Evolutionary conservation across 2,329 filamentous ascomycete genomes (phyloP).

Genomic region (Phaeophleospora eucalypticola): DNA sequence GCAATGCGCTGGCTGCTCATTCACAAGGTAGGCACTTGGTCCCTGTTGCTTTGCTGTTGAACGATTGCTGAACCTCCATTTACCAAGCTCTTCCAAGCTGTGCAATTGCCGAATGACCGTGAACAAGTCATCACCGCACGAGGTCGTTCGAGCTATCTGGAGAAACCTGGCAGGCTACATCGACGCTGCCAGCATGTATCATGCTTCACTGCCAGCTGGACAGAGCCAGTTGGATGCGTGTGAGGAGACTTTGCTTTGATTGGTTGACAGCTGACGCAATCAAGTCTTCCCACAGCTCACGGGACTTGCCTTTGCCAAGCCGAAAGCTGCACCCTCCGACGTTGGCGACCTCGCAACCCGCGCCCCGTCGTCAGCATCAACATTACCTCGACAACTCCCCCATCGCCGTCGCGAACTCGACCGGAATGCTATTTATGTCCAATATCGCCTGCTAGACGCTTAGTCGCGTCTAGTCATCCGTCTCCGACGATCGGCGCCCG

Average conservation of each 20-base stretch:
- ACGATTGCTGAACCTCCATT: conserved; percentile 8
- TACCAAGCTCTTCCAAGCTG: not conserved
- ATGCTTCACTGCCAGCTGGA: not conserved
- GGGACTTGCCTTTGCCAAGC: not conserved
- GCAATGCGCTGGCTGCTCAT: not conserved
- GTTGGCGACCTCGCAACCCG: not conserved
- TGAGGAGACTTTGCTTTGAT: not conserved
- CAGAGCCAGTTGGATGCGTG: not conserved
- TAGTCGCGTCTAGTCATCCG: conserved; percentile 28
- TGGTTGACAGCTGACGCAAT: not conserved
- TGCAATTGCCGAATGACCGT: not conserved
- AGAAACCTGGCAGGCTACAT: not conserved
- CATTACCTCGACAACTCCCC: conserved; percentile 14
- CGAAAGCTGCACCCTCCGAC: conserved; percentile 3
- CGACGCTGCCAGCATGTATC: not conserved
- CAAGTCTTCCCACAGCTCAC: not conserved
- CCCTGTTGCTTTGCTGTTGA: not conserved
- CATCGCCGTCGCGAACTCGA: conserved; percentile 9
- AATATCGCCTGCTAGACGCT: conserved; percentile 32
- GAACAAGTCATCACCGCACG: conserved; percentile 5
- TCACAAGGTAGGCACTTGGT: conserved; percentile 8
- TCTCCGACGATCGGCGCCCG: conserved; percentile 32
- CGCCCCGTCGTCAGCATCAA: conserved; percentile 3
- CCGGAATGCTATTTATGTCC: conserved; percentile 15
- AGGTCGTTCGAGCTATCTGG: not conserved